Percentiles rank a stretch among this genome's conserved stretches.
Evolutionary conservation across 2,329 filamentous ascomycete species (phyloP).

Genomic region (Emergomyces pasteurianus): DNA sequence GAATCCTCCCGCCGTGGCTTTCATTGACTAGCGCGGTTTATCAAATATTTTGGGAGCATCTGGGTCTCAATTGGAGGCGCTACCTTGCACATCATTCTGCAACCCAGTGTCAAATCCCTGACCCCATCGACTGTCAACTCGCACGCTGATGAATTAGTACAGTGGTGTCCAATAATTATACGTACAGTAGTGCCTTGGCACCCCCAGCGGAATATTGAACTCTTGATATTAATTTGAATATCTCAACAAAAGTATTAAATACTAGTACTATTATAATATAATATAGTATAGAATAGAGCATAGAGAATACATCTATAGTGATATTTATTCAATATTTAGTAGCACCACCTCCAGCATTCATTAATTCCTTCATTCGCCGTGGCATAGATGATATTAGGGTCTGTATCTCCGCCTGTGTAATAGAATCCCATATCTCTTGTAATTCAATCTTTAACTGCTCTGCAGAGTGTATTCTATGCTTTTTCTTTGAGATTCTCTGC

Average conservation of each 20-base stretch:
- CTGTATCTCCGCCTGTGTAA: not conserved
- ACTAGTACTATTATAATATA: too few species aligned
- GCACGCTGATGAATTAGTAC: too few species aligned
- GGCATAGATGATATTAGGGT: not conserved
- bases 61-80: slow-evolving; percentile 3
- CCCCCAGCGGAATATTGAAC: too few species aligned
- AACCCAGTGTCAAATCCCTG: slow-evolving; percentile 13
- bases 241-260: too few species aligned
- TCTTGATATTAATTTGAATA: too few species aligned
- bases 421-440: not conserved
- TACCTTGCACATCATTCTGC: slow-evolving; percentile 10
- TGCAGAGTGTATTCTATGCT: not conserved
- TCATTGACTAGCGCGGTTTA: slow-evolving; percentile 9
- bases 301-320: too few species aligned
- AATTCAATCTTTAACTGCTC: not conserved
- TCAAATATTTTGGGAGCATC: slow-evolving; percentile 1
- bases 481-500: not conserved
- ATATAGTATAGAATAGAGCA: too few species aligned
- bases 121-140: slow-evolving; percentile 18
- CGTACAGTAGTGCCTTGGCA: too few species aligned
- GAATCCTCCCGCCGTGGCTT: slow-evolving; percentile 6
- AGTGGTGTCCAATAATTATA: too few species aligned
- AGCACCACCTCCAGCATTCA: too few species aligned
- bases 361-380: too few species aligned
- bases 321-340: too few species aligned